Base-by-base conservation (phyloP, 2,329 filamentous ascomycete species). In the Pseudocercospora crystallina region DNA sequence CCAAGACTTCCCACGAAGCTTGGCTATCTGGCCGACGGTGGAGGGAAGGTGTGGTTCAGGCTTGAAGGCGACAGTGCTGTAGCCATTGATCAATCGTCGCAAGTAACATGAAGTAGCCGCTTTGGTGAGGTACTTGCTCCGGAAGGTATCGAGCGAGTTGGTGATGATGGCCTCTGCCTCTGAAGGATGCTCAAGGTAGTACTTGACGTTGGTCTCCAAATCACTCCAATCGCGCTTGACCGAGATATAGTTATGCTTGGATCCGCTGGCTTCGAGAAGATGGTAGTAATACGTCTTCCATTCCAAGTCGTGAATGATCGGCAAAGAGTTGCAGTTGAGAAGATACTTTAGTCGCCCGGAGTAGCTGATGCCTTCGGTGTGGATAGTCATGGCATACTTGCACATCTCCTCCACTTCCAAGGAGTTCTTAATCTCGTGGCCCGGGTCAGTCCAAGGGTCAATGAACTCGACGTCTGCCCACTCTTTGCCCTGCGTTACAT, bases 401-500 rank as follows among this genome's bases (percentile, higher is more conserved):
- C 65, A 66, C 10, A 61, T 46, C 5, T 64, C 58, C 5, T 59
- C 54, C 10, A 57, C 49, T n/a, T 39, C 29, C n/a, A 62, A 46
- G 20, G 52, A 44, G 26, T 57, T 57, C 31, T 44, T 39, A 33
- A 45, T 26, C 7, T 26, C 20, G 32, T 49, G 46, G 33, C 37
- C 30, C 1, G 35, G 15, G n/a, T 51, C 47, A 5, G 50, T 45
- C 11, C 53, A 42, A 41, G 55, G 54, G 37, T 61, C 45, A 20
- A 63, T 48, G 15, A 54, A 63, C 9, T 58, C 44, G 1, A 73
- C 66, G 49, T 73, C 67, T 1, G 65, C 64, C 71, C 71, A 73
- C 0, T 56, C 15, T 51, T 70, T 66, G 2, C 59, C 67, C 2
- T 59, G 35, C 2, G 67, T 65, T 1, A 48, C 54, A 5, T 62